These are phyloP conservation scores for Penicillium griseofulvum DNA, from an alignment of 2,329 filamentous ascomycete genomes.

Conservation along the genomic window DNA sequence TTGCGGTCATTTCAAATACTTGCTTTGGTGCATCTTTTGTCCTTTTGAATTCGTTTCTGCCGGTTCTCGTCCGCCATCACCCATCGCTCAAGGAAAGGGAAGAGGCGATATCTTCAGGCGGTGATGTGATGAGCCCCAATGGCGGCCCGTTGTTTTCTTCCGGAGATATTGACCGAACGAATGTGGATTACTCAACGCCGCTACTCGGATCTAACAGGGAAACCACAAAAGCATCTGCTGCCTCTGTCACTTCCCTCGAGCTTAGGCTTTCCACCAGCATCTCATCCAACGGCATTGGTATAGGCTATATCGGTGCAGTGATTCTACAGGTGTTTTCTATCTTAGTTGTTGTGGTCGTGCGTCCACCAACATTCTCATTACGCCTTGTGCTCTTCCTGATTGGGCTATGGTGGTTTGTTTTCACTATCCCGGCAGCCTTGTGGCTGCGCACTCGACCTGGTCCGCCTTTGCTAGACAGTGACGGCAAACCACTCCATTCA, in stretches of 20 bases:
- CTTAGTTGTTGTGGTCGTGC: conserved; percentile 67
- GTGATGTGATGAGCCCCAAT: neutral
- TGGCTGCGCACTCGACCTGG: conserved; percentile 88
- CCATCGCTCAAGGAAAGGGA: conserved; percentile 46
- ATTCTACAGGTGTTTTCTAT: conserved; percentile 81
- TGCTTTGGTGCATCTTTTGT: conserved; percentile 95
- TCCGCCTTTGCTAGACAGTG: conserved; percentile 61
- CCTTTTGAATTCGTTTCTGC: conserved; percentile 89
- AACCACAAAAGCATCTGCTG: conserved; percentile 2
- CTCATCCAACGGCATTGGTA: conserved; percentile 87
- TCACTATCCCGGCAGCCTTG: conserved; percentile 81
- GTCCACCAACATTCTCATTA: conserved; percentile 79
- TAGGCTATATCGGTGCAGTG: conserved; percentile 84
- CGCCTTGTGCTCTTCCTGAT: conserved; percentile 83
- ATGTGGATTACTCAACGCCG: conserved; percentile 26
- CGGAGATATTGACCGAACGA: neutral
- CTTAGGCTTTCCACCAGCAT: conserved; percentile 84
- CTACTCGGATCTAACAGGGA: conserved; percentile 21
- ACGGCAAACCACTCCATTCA: conserved; percentile 43
- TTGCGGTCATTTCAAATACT: conserved; percentile 88
- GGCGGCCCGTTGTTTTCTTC: conserved; percentile 6
- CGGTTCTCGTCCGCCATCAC: conserved; percentile 84
- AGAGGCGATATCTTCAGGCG: neutral
- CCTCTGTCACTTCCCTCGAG: conserved; percentile 53
- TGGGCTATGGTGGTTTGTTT: conserved; percentile 88